Evolutionary conservation across 1,284 basidiomycete genomes (phyloP).

Genomic region (Gyrodon tennesseensis): DNA sequence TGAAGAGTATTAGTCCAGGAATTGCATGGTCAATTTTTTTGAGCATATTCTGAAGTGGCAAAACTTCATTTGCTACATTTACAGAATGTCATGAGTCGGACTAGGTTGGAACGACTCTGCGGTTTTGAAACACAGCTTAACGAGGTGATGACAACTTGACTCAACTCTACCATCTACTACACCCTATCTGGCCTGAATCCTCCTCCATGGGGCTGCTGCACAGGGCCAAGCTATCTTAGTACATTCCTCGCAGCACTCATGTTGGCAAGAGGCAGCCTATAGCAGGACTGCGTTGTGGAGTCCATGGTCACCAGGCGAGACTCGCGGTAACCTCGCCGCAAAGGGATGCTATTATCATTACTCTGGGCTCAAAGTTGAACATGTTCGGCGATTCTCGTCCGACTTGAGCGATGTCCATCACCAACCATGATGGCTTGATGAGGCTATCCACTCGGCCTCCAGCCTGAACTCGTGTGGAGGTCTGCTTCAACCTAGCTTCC

Average conservation of each 20-base stretch:
- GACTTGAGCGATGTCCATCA: background rate
- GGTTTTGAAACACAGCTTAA: background rate
- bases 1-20: background rate
- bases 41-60: too few relatives aligned
- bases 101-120: too few relatives aligned
- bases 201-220: background rate
- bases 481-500: constrained; percentile 9
- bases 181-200: background rate
- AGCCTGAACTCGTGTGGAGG: constrained; percentile 2
- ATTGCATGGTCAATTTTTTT: background rate
- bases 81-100: too few relatives aligned
- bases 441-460: background rate
- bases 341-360: too few relatives aligned
- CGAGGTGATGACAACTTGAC: background rate
- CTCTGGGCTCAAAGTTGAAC: constrained; percentile 30
- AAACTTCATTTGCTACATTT: too few relatives aligned
- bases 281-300: background rate
- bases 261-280: background rate
- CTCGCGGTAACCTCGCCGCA: background rate
- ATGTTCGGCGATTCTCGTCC: constrained; percentile 23
- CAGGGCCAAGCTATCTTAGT: background rate
- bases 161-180: background rate
- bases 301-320: background rate
- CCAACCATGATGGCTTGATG: background rate
- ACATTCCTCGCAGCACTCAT: background rate